Conservation (phyloP, 768 basidiomycete genomes). For the Tricholoma furcatifolium region DNA sequence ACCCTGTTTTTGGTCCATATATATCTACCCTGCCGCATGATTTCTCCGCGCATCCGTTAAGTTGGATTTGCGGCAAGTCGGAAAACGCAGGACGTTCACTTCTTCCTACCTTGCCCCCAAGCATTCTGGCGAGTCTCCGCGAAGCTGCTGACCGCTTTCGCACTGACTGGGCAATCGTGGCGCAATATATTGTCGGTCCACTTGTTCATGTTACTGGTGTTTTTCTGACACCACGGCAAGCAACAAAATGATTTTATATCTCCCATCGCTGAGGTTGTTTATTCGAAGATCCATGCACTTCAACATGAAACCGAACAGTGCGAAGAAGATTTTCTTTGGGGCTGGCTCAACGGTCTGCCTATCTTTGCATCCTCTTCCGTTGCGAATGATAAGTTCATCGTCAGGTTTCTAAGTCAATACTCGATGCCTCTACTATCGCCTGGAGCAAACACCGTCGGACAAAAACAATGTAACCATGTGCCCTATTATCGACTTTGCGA, state of each 20-base stretch:
- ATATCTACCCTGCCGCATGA: conserved; percentile 72
- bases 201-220: background rate
- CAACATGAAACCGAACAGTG: conserved; percentile 12
- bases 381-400: background rate
- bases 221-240: conserved; percentile 18
- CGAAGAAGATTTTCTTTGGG: conserved; percentile 73
- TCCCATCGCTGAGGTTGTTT: conserved; percentile 3
- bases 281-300: conserved; percentile 9
- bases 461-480: conserved; percentile 84
- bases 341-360: conserved; percentile 82
- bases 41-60: conserved; percentile 81
- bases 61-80: conserved; percentile 52
- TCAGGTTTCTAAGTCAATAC: conserved; percentile 70
- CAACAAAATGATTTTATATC: conserved; percentile 13
- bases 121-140: conserved; percentile 38
- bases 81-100: conserved; percentile 25
- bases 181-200: conserved; percentile 45
- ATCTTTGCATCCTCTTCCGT: conserved; percentile 3
- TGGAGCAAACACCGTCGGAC: conserved; percentile 46
- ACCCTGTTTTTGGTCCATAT: conserved; percentile 70
- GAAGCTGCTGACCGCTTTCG: conserved; percentile 47
- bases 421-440: conserved; percentile 76
- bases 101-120: conserved; percentile 48
- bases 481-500: conserved; percentile 90
- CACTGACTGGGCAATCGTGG: conserved; percentile 57